Evolutionary conservation across 768 basidiomycete species (phyloP).

Genomic region (Pilatotrama ljubarskyi): DNA sequence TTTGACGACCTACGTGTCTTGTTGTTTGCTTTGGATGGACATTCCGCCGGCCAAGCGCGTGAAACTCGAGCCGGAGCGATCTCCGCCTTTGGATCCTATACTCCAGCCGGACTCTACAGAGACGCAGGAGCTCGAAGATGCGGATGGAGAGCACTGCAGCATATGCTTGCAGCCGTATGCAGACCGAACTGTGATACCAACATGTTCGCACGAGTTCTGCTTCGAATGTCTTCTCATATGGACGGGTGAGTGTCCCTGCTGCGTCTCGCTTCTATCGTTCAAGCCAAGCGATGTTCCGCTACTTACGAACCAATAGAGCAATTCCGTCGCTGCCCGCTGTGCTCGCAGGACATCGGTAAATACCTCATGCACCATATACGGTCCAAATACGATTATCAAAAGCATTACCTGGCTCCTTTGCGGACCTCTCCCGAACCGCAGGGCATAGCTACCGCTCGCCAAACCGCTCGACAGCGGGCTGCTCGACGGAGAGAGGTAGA

Average conservation of each 20-base stretch:
- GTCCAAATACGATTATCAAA: conserved; percentile 78
- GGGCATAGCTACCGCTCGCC: conserved; percentile 32
- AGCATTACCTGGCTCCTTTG: conserved; percentile 71
- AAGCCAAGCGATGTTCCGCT: not conserved
- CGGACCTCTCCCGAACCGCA: conserved; percentile 49
- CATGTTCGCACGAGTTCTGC: conserved; percentile 91
- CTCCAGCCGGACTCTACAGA: not conserved
- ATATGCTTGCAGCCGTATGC: conserved; percentile 81
- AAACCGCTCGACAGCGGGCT: conserved; percentile 35
- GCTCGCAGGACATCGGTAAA: conserved; percentile 63
- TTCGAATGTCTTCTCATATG: conserved; percentile 88
- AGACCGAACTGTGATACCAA: conserved; percentile 80
- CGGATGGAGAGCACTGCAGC: conserved; percentile 66
- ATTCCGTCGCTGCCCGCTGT: conserved; percentile 78
- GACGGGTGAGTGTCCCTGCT: conserved; percentile 57
- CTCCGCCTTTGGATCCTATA: not conserved
- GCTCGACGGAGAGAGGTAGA: conserved; percentile 43
- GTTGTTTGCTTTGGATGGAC: conserved; percentile 55
- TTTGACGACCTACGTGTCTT: too few relatives aligned
- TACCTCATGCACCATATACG: conserved; percentile 81
- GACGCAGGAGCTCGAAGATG: conserved; percentile 33
- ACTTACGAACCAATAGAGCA: conserved; percentile 47
- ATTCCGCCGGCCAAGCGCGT: conserved; percentile 22
- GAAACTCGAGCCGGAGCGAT: conserved; percentile 15
- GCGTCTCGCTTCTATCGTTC: not conserved